A percentile compares a stretch with the other conserved stretches of the same genome.
Conservation (phyloP, 2,329 filamentous ascomycete genomes). For the Alternaria viburni region DNA sequence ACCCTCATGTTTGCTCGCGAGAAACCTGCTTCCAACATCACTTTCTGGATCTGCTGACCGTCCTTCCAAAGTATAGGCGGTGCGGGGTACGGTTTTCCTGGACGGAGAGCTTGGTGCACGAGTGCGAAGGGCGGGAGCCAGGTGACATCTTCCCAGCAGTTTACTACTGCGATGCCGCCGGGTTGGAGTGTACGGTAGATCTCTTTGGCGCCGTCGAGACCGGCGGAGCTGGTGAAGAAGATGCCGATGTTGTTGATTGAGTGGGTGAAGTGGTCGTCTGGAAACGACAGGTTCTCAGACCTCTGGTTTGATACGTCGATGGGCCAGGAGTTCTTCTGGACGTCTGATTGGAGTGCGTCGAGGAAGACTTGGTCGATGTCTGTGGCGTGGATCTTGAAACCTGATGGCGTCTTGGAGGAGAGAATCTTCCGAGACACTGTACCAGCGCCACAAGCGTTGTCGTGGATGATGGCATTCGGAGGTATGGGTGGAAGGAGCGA, state of each 20-base stretch:
- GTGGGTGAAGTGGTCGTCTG: slow-evolving; percentile 46
- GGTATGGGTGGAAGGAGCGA: slow-evolving; percentile 34
- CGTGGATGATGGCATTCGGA: slow-evolving; percentile 37
- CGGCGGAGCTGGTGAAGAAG: slow-evolving; percentile 42
- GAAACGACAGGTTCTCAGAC: slow-evolving; percentile 24
- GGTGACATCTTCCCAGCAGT: slow-evolving; percentile 40
- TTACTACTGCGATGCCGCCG: slow-evolving; percentile 48
- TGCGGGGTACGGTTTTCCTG: slow-evolving; percentile 21
- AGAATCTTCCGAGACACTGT: slow-evolving; percentile 36
- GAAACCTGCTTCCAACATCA: slow-evolving; percentile 40
- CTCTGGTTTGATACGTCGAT: slow-evolving; percentile 26
- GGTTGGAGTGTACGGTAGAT: slow-evolving; percentile 49
- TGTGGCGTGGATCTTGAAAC: slow-evolving; percentile 38
- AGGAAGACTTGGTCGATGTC: slow-evolving; percentile 41
- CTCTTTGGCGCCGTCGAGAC: slow-evolving; percentile 44
- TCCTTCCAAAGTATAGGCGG: slow-evolving; percentile 36
- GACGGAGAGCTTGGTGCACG: slow-evolving; percentile 27
- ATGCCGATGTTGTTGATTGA: slow-evolving; percentile 51
- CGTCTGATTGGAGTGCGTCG: slow-evolving; percentile 19
- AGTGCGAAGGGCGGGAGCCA: slow-evolving; percentile 32
- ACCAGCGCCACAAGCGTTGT: slow-evolving; percentile 45
- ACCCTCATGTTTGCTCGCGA: slow-evolving; percentile 26
- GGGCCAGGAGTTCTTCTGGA: slow-evolving; percentile 28
- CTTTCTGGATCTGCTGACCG: slow-evolving; percentile 32
- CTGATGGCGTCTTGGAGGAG: neutral